Conservation (phyloP, 2,329 filamentous ascomycete genomes). For the Pseudonectria foliicola region DNA sequence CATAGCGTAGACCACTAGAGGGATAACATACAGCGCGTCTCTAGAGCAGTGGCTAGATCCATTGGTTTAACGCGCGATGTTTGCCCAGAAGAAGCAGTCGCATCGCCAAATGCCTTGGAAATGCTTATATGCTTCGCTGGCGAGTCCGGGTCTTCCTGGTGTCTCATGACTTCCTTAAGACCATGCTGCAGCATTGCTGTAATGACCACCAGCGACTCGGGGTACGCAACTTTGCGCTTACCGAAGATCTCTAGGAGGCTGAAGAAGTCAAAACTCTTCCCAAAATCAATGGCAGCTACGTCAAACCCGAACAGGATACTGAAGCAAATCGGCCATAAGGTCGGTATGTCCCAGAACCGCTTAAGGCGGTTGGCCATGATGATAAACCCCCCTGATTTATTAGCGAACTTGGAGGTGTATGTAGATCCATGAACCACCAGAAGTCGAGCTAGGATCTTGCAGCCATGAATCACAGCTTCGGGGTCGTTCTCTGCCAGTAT, state of each 20-base stretch:
- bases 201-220: conserved; percentile 74
- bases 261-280: conserved; percentile 65
- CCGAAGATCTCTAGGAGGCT: conserved; percentile 69
- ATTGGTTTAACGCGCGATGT: conserved; percentile 51
- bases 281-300: conserved; percentile 65
- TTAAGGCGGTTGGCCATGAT: conserved; percentile 78
- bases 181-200: conserved; percentile 83
- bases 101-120: conserved; percentile 6
- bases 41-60: conserved; percentile 56
- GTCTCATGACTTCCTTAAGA: conserved; percentile 60
- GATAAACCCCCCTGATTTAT: conserved; percentile 78
- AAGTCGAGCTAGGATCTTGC: conserved; percentile 76
- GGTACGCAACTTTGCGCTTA: conserved; percentile 60
- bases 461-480: conserved; percentile 72
- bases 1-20: too few species aligned
- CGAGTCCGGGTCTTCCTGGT: conserved; percentile 54
- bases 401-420: conserved; percentile 78
- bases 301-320: conserved; percentile 82
- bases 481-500: conserved; percentile 81
- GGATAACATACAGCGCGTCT: conserved; percentile 41
- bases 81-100: conserved; percentile 10
- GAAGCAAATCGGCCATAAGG: conserved; percentile 82
- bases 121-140: conserved; percentile 26
- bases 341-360: conserved; percentile 80
- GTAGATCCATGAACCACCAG: conserved; percentile 72